These are phyloP conservation scores for Striga asiatica DNA, from an alignment of 257 asterid species.

Conservation along the genomic window DNA sequence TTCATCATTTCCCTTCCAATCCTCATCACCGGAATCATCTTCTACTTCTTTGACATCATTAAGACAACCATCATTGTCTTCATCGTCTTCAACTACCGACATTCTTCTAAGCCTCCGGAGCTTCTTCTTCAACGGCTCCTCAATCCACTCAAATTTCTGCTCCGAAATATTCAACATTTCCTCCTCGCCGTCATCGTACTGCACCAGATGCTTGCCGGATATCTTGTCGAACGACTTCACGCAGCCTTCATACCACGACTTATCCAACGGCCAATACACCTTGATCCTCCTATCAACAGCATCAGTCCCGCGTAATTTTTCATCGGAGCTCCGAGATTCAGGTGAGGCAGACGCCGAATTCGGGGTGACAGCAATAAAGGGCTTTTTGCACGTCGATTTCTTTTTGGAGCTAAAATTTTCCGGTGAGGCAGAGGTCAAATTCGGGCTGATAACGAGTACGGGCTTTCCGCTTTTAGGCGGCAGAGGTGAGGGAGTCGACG, in stretches of 20 bases:
- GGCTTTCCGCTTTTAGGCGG: constrained; percentile 40
- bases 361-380: constrained; percentile 36
- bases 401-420: constrained; percentile 17
- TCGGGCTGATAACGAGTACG: constrained; percentile 34
- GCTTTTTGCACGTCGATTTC: constrained; percentile 37
- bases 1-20: constrained; percentile 47
- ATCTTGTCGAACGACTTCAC: constrained; percentile 54
- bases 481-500: constrained; percentile 37
- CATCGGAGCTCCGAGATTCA: constrained; percentile 16
- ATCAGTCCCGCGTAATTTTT: constrained; percentile 37
- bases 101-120: constrained; percentile 46
- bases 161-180: constrained; percentile 42
- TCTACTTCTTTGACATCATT: constrained; percentile 23
- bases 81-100: constrained; percentile 42
- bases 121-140: constrained; percentile 37
- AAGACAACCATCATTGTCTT: constrained; percentile 23
- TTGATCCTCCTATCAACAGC: constrained; percentile 47
- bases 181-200: constrained; percentile 80
- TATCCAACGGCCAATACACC: constrained; percentile 82
- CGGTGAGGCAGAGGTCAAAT: constrained; percentile 19
- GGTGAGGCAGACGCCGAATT: constrained; percentile 21
- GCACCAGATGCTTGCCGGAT: constrained; percentile 75
- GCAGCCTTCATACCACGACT: constrained; percentile 68
- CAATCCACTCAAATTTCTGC: constrained; percentile 65
- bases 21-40: constrained; percentile 68